These are phyloP conservation scores for Xylaria castorea DNA, from an alignment of 495 filamentous ascomycete species.

Conservation along the genomic window DNA sequence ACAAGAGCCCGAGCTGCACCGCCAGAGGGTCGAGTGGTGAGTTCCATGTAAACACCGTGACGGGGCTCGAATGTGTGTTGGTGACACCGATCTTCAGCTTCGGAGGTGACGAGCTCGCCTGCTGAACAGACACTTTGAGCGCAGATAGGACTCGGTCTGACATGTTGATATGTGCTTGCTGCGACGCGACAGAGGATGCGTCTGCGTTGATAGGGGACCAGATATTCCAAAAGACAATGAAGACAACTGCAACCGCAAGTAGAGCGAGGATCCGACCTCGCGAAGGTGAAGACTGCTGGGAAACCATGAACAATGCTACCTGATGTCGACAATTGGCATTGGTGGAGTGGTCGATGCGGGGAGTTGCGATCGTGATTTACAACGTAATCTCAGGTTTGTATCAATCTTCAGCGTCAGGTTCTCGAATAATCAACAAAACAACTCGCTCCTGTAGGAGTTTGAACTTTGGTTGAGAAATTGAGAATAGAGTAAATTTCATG, in stretches of 20 bases:
- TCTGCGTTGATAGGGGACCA: background rate
- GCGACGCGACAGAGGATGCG: background rate
- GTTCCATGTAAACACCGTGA: conserved; percentile 58
- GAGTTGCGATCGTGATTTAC: background rate
- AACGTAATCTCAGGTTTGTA: background rate
- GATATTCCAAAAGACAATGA: conserved; percentile 17
- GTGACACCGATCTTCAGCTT: conserved; percentile 47
- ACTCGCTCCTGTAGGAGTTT: background rate
- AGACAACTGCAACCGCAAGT: background rate
- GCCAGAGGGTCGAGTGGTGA: conserved; percentile 58
- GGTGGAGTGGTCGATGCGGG: conserved; percentile 7
- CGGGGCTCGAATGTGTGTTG: conserved; percentile 48
- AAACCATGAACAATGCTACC: conserved; percentile 16
- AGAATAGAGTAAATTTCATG: background rate
- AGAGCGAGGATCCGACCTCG: conserved; percentile 13
- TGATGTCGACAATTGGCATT: background rate
- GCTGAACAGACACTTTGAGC: conserved; percentile 40
- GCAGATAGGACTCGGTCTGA: conserved; percentile 32
- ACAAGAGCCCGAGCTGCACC: conserved; percentile 53
- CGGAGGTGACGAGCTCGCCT: conserved; percentile 33
- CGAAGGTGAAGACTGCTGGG: conserved; percentile 17
- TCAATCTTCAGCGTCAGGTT: background rate
- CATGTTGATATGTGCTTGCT: conserved; percentile 20
- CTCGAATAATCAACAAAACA: background rate
- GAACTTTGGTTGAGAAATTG: background rate